Percentiles rank a stretch among this genome's conserved stretches.
phyloP scores from a whole-genome alignment of 257 asterid species.

The Scutellaria baicalensis region DNA sequence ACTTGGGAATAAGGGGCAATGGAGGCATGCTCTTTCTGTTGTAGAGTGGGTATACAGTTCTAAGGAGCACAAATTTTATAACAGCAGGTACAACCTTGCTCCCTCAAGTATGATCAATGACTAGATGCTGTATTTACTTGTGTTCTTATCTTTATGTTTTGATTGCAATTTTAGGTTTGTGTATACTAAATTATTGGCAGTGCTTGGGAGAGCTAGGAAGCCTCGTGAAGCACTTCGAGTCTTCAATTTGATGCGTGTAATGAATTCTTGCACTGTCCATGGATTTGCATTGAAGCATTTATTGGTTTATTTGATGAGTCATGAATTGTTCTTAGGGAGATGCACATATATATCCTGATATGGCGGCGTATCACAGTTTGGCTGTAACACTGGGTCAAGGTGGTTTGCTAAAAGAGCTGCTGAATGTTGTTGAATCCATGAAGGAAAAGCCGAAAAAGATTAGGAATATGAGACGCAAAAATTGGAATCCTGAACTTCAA shows the following conservation, averaged over 20 bases:
- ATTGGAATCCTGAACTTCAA: constrained; percentile 86
- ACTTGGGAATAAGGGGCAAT: constrained; percentile 71
- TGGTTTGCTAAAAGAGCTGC: constrained; percentile 76
- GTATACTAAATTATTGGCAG: constrained; percentile 72
- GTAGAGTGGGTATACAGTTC: constrained; percentile 80
- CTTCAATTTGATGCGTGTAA: constrained; percentile 87
- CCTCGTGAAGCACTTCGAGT: constrained; percentile 74
- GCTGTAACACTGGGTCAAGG: constrained; percentile 89
- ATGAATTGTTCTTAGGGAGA: constrained; percentile 48
- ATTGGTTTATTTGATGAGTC: constrained; percentile 16
- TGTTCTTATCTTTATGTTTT: constrained; percentile 2
- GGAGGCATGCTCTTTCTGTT: constrained; percentile 73
- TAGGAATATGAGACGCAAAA: constrained; percentile 46
- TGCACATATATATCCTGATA: constrained; percentile 74
- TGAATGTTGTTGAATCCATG: constrained; percentile 64
- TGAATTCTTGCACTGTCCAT: constrained; percentile 5
- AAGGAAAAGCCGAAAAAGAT: constrained; percentile 66
- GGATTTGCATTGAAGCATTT: background rate
- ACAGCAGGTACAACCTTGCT: constrained; percentile 55
- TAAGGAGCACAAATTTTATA: constrained; percentile 56
- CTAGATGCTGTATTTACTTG: background rate
- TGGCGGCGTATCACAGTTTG: constrained; percentile 85
- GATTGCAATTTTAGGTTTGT: constrained; percentile 62
- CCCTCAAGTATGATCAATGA: background rate
- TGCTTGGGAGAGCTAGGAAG: constrained; percentile 72